Evolutionary conservation across 768 basidiomycete species (phyloP).

Genomic region (Lactarius evosmus): DNA sequence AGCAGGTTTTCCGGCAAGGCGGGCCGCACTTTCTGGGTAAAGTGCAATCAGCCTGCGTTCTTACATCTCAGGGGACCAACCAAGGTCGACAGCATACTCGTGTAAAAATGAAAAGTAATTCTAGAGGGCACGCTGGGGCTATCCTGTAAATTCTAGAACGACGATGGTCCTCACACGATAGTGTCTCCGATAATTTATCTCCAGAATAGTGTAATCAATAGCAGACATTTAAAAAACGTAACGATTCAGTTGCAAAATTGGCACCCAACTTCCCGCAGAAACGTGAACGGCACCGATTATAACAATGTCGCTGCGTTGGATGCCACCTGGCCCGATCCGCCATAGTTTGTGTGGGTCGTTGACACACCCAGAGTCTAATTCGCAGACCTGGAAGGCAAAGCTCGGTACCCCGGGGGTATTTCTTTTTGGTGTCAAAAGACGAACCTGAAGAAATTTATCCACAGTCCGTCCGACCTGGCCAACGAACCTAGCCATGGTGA

Average conservation of each 20-base stretch:
- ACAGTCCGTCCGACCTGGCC: not conserved
- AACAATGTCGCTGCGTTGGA: not conserved
- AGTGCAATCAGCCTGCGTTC: too few species aligned
- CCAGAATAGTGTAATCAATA: not conserved
- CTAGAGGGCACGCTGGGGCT: too few species aligned
- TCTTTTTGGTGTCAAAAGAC: not conserved
- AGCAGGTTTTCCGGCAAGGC: too few species aligned
- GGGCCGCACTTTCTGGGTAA: too few species aligned
- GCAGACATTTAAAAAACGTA: not conserved
- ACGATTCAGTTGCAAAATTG: constrained; percentile 3
- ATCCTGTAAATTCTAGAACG: too few species aligned
- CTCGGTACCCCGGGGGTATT: not conserved
- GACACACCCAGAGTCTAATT: not conserved
- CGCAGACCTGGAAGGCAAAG: not conserved
- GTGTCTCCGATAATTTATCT: too few species aligned
- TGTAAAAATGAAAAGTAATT: too few species aligned
- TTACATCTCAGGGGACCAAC: too few species aligned
- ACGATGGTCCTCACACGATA: too few species aligned
- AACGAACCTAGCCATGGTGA: not conserved
- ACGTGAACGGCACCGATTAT: not conserved
- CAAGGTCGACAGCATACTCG: too few species aligned
- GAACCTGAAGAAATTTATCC: not conserved
- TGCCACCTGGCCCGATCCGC: not conserved
- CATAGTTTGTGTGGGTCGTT: not conserved
- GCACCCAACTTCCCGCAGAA: not conserved